Conservation (phyloP, 352 stramenopile species). For the Elongisporangium senticosum region DNA sequence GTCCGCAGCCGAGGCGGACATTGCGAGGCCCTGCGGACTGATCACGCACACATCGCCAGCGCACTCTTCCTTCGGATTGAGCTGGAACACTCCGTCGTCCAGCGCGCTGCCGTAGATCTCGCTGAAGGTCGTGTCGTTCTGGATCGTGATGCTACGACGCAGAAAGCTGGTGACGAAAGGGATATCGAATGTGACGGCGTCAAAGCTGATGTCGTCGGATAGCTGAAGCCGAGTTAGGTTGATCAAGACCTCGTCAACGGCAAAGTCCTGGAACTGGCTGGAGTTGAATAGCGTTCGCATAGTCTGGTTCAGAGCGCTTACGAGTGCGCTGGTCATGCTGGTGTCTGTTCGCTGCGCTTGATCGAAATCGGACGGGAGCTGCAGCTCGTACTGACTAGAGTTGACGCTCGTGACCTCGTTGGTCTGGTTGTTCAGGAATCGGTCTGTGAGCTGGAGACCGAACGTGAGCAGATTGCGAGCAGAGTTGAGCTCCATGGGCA, state of each 20-base stretch:
- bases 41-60: constrained; percentile 37
- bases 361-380: constrained; percentile 11
- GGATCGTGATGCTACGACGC: constrained; percentile 21
- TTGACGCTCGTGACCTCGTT: constrained; percentile 8
- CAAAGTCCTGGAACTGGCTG: constrained; percentile 27
- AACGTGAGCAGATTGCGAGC: constrained; percentile 24
- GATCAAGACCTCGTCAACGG: constrained; percentile 18
- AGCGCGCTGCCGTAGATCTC: constrained; percentile 8
- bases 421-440: constrained; percentile 36
- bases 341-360: constrained; percentile 10
- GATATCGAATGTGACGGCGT: constrained; percentile 41
- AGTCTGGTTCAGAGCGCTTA: constrained; percentile 18
- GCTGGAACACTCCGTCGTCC: constrained; percentile 27
- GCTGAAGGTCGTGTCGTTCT: constrained; percentile 22
- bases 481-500: constrained; percentile 23
- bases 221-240: constrained; percentile 24
- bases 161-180: constrained; percentile 27
- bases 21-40: constrained; percentile 23
- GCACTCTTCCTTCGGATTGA: constrained; percentile 58
- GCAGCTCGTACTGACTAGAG: constrained; percentile 18
- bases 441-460: constrained; percentile 27
- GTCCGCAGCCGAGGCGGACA: constrained; percentile 27
- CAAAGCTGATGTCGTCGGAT: constrained; percentile 25
- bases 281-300: constrained; percentile 18
- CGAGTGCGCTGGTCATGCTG: constrained; percentile 15